Evolutionary conservation across 1,139 yeast species (phyloP), one percentile per base, ranked within the genome.

Genomic region (Yamadazyma siamensis): DNA sequence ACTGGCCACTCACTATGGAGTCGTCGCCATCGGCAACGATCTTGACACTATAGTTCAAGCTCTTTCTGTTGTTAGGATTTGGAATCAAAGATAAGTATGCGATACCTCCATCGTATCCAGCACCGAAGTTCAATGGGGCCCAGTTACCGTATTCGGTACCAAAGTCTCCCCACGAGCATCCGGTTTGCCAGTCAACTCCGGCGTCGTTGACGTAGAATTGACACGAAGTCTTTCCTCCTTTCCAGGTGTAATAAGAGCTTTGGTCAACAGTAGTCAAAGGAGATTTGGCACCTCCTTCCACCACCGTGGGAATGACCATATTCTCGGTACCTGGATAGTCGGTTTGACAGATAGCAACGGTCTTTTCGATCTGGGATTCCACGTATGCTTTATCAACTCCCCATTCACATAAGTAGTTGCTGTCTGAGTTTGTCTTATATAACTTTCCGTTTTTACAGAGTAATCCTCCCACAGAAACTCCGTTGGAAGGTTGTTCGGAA

Each of bases 281-380:
- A 38, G 71, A 61, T 33, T 71, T 51, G 22, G 63, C 50, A 44
- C 87, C 87, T 32, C 78, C 78, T 29, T 60, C 52, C 44, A 83
- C 80, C 52, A 74, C 72, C 37, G 89, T 80, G 60, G 94, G 91
- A 41, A 82, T 71, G 54, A 75, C 84, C 94, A 83, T 83, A 65
- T 81, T 82, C 68, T 83, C 94, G 37, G 91, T 77, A 67, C 91
- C 91, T 54, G 94, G 91, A 66, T 83, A 83, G 60, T 83, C 94
- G 40, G 94, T 83, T 75, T 89, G 78, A 64, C 94, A 83, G 44
- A 83, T 71, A 34, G 91, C 85, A 48, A 82, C 84, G 28, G 71
- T 68, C 42, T 77, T 52, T 41, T 54, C 53, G 41, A 82, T 54
- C 47, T 80, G 58, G 35, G 77, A 73, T 36, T 65, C 77, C 46